Conservation (phyloP, 169 alveolate species). For the Plasmodium malariae region DNA sequence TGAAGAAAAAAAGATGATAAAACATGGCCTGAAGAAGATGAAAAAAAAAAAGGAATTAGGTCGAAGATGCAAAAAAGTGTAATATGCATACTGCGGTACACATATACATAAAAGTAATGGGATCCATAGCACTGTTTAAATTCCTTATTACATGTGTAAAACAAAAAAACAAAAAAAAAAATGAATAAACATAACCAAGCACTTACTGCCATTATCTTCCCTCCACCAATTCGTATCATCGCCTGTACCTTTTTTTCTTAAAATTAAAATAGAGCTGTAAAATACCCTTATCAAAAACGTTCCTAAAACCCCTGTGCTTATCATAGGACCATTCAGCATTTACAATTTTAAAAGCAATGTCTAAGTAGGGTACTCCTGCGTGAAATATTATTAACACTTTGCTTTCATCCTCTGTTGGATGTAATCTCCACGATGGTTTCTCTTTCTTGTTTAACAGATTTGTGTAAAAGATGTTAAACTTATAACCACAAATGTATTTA, state of each 20-base stretch:
- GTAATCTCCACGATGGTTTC: constrained; percentile 95
- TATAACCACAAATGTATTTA: constrained; percentile 96
- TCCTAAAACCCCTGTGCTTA: constrained; percentile 93
- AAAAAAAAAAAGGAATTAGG: too few relatives aligned
- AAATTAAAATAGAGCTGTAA: constrained; percentile 93
- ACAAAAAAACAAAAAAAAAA: too few relatives aligned
- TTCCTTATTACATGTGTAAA: too few relatives aligned
- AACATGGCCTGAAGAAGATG: too few relatives aligned
- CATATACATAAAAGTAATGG: too few relatives aligned
- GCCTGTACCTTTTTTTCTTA: constrained; percentile 92
- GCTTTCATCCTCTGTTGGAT: constrained; percentile 87
- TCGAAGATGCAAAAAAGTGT: too few relatives aligned
- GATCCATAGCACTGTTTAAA: too few relatives aligned
- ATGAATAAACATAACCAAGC: too few relatives aligned
- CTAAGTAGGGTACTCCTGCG: constrained; percentile 98
- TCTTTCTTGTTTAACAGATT: constrained; percentile 93
- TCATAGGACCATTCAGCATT: constrained; percentile 97
- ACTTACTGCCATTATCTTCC: too few relatives aligned
- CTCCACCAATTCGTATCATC: too few relatives aligned
- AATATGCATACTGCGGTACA: too few relatives aligned
- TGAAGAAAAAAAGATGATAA: too few relatives aligned
- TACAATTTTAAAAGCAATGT: constrained; percentile 96
- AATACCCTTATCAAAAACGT: constrained; percentile 92
- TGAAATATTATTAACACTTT: constrained; percentile 94
- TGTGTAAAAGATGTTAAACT: constrained; percentile 97